Evolutionary conservation across 2,329 filamentous ascomycete species (phyloP), one percentile per base, ranked within the genome.

Genomic region (Trichoderma koningiopsis): DNA sequence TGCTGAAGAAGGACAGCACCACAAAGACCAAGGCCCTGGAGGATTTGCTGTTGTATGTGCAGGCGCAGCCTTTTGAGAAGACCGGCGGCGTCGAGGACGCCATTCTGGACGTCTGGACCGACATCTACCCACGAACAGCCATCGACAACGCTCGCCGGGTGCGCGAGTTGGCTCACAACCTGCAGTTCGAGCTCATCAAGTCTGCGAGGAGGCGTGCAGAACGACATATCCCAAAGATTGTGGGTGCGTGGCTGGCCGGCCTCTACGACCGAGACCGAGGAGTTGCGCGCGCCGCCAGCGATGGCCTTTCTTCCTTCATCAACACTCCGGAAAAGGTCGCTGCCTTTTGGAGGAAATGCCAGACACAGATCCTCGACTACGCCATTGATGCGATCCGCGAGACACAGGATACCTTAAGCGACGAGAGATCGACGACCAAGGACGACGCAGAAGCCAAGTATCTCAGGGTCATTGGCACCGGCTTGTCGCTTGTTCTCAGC

Each of bases 1-100:
- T 97, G 4, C 86, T 90, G 62, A 99, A 98, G 82, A 97, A 96
- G 81, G 95, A 97, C 81, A 91, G 90, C 75, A 97, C 89, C 13
- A 99, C 96, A 47, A 97, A 97, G 78, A 86, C 91, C 8, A 97
- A 95, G 79, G 95, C 93, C 0, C 83, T 99, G 33, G 94, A 98
- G 74, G 95, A 98, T 64, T 81, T 99, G 24, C 85, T 93, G 59
- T 79, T 86, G 40, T 87, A 91, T 76, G 83, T 92, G 49, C 84
- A 85, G 72, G 79, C 81, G 14, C 86, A 83, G 78, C 85, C 79
- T 53, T 85, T 78, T 77, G 86, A 85, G 71, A 75, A 84, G 68
- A 82, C 85, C 73, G 88, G 86, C 31, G 90, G 89, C 37, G 83
- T 92, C 22, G 94, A 97, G 76, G 92, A 97, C 74, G 85, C 89